Evolutionary conservation across 345 rosid species (phyloP).

Genomic region (Gossypium anomalum): DNA sequence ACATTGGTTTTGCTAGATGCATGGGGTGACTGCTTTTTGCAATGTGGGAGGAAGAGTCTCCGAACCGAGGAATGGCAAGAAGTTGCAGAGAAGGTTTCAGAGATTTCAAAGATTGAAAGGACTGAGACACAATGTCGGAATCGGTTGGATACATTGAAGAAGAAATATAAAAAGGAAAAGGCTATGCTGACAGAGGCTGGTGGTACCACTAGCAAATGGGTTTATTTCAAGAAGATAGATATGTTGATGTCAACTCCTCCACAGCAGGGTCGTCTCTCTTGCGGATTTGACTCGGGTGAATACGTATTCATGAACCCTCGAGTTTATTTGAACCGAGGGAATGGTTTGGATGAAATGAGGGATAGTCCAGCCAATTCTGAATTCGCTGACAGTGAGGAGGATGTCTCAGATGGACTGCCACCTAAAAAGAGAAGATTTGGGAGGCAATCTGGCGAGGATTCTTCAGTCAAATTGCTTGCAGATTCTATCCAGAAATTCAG

Average conservation of each 20-base stretch:
- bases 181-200: slow-evolving; percentile 38
- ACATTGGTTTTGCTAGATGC: slow-evolving; percentile 77
- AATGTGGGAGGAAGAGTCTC: slow-evolving; percentile 83
- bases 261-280: slow-evolving; percentile 68
- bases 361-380: slow-evolving; percentile 85
- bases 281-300: slow-evolving; percentile 91
- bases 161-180: slow-evolving; percentile 93
- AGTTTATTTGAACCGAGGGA: slow-evolving; percentile 58
- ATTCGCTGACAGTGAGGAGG: slow-evolving; percentile 45
- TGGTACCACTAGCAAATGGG: slow-evolving; percentile 59
- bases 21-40: slow-evolving; percentile 89
- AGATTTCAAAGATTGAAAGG: slow-evolving; percentile 62
- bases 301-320: slow-evolving; percentile 68
- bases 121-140: slow-evolving; percentile 84
- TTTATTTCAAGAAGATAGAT: slow-evolving; percentile 83
- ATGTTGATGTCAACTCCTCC: slow-evolving; percentile 64
- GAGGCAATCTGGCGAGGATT: slow-evolving; percentile 50
- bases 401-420: slow-evolving; percentile 70
- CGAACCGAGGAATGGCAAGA: slow-evolving; percentile 93
- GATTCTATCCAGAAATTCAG: slow-evolving; percentile 81
- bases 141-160: slow-evolving; percentile 83
- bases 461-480: slow-evolving; percentile 68
- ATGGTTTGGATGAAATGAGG: slow-evolving; percentile 83
- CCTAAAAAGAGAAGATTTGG: slow-evolving; percentile 61
- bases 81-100: slow-evolving; percentile 91